Conservation (phyloP, 2,329 filamentous ascomycete species). For the Cordyceps tenuipes region DNA sequence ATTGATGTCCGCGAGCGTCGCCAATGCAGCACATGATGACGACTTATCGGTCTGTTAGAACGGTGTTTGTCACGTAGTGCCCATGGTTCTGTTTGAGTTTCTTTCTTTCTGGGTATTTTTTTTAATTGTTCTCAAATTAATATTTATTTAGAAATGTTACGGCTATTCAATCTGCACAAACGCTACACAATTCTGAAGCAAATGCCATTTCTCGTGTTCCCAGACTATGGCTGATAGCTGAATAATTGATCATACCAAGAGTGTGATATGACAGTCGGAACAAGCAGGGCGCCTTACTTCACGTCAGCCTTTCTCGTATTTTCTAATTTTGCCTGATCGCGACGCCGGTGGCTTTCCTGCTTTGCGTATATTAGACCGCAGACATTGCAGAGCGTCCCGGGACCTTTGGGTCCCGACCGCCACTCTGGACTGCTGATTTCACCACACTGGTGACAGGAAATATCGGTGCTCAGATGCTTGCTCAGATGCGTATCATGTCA, state of each 20-base stretch:
- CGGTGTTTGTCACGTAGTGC: too few species aligned
- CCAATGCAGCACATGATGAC: too few species aligned
- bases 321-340: not conserved
- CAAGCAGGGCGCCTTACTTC: not conserved
- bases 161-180: not conserved
- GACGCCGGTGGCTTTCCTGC: constrained; percentile 5
- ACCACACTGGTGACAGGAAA: constrained; percentile 10
- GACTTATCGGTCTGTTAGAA: too few species aligned
- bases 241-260: too few species aligned
- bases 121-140: too few species aligned
- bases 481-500: not conserved
- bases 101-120: too few species aligned
- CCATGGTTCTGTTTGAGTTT: too few species aligned
- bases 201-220: constrained; percentile 14
- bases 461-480: constrained; percentile 2
- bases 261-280: not conserved
- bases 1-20: too few species aligned
- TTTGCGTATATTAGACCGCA: constrained; percentile 13
- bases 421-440: constrained; percentile 10
- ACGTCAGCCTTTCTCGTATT: not conserved
- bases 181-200: not conserved
- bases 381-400: constrained; percentile 13
- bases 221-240: too few species aligned
- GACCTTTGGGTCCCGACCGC: constrained; percentile 11
- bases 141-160: not conserved